A percentile compares a stretch with the other conserved stretches of the same genome.
These are phyloP conservation scores for Pseudogymnoascus sp. DNA, from an alignment of 2,329 filamentous ascomycete species.

Conservation along the genomic window DNA sequence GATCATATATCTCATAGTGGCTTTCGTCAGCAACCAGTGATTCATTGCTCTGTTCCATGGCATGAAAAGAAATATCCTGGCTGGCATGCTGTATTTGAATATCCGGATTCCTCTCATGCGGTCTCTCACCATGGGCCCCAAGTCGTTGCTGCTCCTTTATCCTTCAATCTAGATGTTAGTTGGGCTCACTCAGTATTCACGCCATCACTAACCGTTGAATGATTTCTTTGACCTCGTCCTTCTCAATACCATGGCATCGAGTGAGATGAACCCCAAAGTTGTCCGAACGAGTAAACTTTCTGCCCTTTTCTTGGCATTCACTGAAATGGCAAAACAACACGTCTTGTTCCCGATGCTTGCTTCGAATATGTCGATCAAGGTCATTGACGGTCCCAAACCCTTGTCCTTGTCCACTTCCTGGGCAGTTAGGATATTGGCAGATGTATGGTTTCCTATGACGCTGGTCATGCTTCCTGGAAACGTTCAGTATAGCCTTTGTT, in stretches of 20 bases:
- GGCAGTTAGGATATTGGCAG: constrained; percentile 53
- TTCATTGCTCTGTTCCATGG: constrained; percentile 8
- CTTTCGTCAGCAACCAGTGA: background rate
- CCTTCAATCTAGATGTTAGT: constrained; percentile 12
- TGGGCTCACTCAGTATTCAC: constrained; percentile 3
- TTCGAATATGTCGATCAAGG: constrained; percentile 68
- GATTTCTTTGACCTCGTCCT: constrained; percentile 37
- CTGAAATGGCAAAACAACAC: constrained; percentile 53
- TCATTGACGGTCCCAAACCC: constrained; percentile 80
- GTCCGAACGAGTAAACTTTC: constrained; percentile 73
- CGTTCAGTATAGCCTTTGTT: constrained; percentile 19
- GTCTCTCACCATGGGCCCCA: constrained; percentile 17
- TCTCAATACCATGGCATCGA: constrained; percentile 50
- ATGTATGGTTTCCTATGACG: constrained; percentile 61
- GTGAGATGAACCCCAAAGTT: constrained; percentile 78
- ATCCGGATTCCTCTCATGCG: constrained; percentile 13
- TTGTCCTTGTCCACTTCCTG: constrained; percentile 34
- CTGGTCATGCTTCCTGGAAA: constrained; percentile 61
- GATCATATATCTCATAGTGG: background rate
- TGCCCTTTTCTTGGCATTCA: constrained; percentile 51
- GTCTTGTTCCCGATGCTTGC: constrained; percentile 52
- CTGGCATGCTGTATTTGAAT: constrained; percentile 10
- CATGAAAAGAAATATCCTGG: constrained; percentile 12
- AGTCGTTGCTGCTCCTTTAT: background rate
- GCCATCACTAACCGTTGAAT: constrained; percentile 37